Evolutionary conservation across 306 rosid species (phyloP).

Genomic region (Corylus avellana): DNA sequence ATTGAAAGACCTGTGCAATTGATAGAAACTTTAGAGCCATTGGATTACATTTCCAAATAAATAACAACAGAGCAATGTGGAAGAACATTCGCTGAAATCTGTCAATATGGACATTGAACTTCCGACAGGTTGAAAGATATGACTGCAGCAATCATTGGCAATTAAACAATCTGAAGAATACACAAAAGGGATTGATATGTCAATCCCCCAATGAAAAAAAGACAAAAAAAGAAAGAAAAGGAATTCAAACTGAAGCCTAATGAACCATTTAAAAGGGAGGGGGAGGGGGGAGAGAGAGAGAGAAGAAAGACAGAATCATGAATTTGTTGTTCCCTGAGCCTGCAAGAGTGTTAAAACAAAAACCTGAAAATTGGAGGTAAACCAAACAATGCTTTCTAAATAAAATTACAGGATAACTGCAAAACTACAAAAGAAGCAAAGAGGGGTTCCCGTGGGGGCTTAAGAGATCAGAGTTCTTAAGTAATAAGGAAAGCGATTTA

Average conservation of each 20-base stretch:
- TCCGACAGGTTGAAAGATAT: neutral
- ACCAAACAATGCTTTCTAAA: neutral
- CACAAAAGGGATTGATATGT: neutral
- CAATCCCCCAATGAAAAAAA: neutral
- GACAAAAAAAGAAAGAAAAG: neutral
- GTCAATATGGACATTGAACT: neutral
- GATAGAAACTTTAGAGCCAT: slow-evolving; percentile 23
- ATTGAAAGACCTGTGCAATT: slow-evolving; percentile 69
- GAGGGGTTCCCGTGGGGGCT: neutral
- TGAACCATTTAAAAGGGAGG: too few species aligned
- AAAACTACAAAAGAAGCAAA: neutral
- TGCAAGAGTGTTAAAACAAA: slow-evolving; percentile 10
- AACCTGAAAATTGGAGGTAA: neutral
- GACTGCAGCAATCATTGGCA: neutral
- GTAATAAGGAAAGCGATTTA: neutral
- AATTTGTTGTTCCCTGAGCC: neutral
- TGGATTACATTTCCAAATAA: neutral
- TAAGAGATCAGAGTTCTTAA: neutral
- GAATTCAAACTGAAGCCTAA: too few species aligned
- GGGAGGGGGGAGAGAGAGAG: rapidly evolving
- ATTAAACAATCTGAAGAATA: neutral
- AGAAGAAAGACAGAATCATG: neutral
- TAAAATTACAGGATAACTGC: neutral
- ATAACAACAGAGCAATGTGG: neutral
- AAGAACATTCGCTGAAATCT: neutral